Evolutionary conservation across 495 filamentous ascomycete genomes (phyloP), one percentile per base, ranked within the genome.

Genomic region (Penicillium maclennaniae): DNA sequence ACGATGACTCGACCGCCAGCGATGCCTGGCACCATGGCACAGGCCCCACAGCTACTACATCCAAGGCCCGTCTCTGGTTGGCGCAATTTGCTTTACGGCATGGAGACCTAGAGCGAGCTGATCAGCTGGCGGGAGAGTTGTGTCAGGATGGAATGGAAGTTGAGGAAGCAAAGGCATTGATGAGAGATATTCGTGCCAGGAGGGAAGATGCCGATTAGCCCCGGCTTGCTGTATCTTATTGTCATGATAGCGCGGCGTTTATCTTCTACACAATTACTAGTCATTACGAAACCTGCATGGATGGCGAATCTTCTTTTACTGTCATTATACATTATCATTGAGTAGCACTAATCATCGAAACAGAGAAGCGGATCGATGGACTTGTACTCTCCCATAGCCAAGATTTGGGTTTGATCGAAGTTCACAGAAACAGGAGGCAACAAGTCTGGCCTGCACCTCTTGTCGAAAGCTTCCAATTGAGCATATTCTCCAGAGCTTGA

Each of bases 81-180:
- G 92, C 93, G 20, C 81, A 83, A 59, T 87, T 83, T 74, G 85
- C 89, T 17, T 87, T 93, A 74, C 74, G 78, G 19, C 76, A 79
- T 20, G 87, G 86, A 25, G 87, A 92, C 60, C 86, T 88, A 50
- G 74, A 74, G 6, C 80, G 86, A 43, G 89, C 90, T 15, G 87
- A 87, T 69, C 86, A 90, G 56, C 72, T 96, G 15, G 92, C 91
- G 3, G 88, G 82, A 47, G 92, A 97, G 66, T 75, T 97, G 34
- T 97, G 91, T 68, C 89, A 97, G 68, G 95, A 99, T 73, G 95
- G 95, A 1, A 84, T 91, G 23, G 95, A 99, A 71, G 91, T 99
- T 15, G 95, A 99, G 69, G 95, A 99, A 69, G 95, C 95, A 14
- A 97, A 97, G 75, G 92, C 92, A 3, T 75, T 99, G 54, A 88